Percentiles rank a stretch among this genome's conserved stretches.
Evolutionary conservation across 2,329 filamentous ascomycete genomes (phyloP).

Genomic region (Fusarium zealandicum): DNA sequence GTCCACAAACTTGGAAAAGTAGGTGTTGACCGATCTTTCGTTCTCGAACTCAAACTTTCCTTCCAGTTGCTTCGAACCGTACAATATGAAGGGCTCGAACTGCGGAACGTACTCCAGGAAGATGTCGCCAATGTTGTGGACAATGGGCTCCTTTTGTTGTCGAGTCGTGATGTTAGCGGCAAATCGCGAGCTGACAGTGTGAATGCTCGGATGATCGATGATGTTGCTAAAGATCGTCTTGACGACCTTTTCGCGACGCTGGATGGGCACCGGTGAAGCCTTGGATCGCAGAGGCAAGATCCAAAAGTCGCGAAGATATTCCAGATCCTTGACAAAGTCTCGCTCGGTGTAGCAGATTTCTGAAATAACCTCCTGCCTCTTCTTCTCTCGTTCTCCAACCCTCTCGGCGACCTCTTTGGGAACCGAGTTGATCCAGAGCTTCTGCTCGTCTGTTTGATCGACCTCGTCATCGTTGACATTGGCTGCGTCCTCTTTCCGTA

Average conservation of each 20-base stretch:
- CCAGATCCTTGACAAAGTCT: conserved; percentile 98
- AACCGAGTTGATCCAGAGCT: conserved; percentile 99
- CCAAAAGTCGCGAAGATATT: conserved; percentile 98
- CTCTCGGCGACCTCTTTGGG: conserved; percentile 93
- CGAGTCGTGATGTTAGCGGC: conserved; percentile 87
- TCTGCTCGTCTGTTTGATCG: conserved; percentile 91
- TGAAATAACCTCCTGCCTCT: conserved; percentile 96
- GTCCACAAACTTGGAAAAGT: conserved; percentile 91
- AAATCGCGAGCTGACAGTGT: conserved; percentile 87
- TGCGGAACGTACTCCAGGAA: conserved; percentile 91
- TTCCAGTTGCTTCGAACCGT: conserved; percentile 93
- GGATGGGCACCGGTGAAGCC: conserved; percentile 85
- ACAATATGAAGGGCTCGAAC: conserved; percentile 95
- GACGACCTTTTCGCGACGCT: conserved; percentile 88
- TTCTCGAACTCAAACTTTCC: conserved; percentile 99
- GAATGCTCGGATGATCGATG: conserved; percentile 80
- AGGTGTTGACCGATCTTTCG: conserved; percentile 84
- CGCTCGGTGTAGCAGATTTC: conserved; percentile 98
- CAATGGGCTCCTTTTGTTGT: conserved; percentile 89
- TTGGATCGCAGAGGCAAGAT: conserved; percentile 87
- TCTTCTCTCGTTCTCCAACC: conserved; percentile 91
- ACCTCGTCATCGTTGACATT: conserved; percentile 77
- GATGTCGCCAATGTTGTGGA: conserved; percentile 89
- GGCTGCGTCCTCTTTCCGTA: conserved; percentile 70
- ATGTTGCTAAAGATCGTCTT: conserved; percentile 96